phyloP scores from a whole-genome alignment of 2,329 filamentous ascomycete species.

The Aspergillus quadricinctus region DNA sequence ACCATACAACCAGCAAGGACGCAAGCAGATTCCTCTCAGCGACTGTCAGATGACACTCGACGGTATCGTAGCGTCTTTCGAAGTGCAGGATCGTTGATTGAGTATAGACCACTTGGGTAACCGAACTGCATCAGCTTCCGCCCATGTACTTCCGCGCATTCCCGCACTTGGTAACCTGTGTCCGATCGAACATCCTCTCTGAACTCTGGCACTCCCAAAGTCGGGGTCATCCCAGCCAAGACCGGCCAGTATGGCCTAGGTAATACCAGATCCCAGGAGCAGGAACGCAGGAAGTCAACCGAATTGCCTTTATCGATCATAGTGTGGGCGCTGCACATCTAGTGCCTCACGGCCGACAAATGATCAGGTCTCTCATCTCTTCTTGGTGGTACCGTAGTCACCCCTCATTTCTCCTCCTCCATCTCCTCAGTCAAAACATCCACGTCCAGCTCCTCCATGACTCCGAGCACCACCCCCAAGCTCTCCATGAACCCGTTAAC shows the following conservation, averaged over 20 bases:
- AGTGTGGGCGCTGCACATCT: background rate
- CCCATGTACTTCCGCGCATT: background rate
- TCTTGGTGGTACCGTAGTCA: background rate
- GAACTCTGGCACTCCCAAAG: background rate
- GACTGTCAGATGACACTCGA: background rate
- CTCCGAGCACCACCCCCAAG: constrained; percentile 73
- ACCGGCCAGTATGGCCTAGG: background rate
- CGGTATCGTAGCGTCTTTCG: background rate
- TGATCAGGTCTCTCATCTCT: background rate
- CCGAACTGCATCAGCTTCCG: background rate
- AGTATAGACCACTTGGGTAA: background rate
- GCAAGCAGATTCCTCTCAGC: background rate
- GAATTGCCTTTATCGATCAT: background rate
- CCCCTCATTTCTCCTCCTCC: constrained; percentile 18
- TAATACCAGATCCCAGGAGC: background rate
- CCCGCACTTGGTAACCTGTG: background rate
- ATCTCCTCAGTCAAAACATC: constrained; percentile 62
- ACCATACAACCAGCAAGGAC: background rate
- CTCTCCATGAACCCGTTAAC: constrained; percentile 97
- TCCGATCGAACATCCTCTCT: background rate
- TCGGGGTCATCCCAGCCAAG: background rate
- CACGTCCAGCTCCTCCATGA: constrained; percentile 85
- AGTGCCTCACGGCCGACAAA: background rate
- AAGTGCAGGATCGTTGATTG: background rate
- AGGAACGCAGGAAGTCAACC: background rate